A percentile compares a stretch with the other conserved stretches of the same genome.
Evolutionary conservation across 2,329 filamentous ascomycete genomes (phyloP).

Genomic region (Neospermospora avenae): DNA sequence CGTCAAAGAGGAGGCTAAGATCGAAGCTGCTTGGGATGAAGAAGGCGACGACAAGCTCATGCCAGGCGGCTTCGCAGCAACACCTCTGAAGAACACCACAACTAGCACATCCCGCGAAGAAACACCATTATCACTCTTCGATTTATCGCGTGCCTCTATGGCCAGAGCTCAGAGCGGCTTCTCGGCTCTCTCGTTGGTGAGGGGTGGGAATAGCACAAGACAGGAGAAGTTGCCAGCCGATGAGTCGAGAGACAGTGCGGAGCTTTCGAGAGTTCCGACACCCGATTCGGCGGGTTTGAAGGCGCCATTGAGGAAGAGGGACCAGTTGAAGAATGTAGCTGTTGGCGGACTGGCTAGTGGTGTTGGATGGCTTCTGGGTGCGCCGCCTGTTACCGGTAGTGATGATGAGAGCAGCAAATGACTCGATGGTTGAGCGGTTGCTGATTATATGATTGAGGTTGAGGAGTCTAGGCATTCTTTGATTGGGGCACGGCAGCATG

Average conservation of each 20-base stretch:
- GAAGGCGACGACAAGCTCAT: constrained; percentile 56
- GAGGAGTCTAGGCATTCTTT: background rate
- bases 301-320: constrained; percentile 62
- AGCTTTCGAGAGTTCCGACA: constrained; percentile 10
- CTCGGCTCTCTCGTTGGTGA: constrained; percentile 45
- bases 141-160: constrained; percentile 59
- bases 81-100: constrained; percentile 35
- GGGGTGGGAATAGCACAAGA: constrained; percentile 9
- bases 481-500: too few species aligned
- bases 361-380: constrained; percentile 65
- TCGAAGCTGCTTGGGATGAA: constrained; percentile 69
- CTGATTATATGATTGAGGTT: background rate
- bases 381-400: constrained; percentile 28
- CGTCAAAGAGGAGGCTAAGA: constrained; percentile 62
- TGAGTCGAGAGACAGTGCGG: constrained; percentile 18
- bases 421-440: background rate
- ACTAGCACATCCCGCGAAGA: constrained; percentile 46
- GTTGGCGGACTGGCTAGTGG: constrained; percentile 65
- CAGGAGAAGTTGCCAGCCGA: constrained; percentile 5
- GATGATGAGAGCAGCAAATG: background rate
- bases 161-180: constrained; percentile 57
- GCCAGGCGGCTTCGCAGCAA: constrained; percentile 50
- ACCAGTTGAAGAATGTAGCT: constrained; percentile 65
- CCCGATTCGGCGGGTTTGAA: constrained; percentile 10
- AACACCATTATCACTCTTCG: constrained; percentile 62